Evolutionary conservation across 208 protist species (phyloP), one percentile per base, ranked within the genome.

Genomic region (Endotrypanum monterogeii): DNA sequence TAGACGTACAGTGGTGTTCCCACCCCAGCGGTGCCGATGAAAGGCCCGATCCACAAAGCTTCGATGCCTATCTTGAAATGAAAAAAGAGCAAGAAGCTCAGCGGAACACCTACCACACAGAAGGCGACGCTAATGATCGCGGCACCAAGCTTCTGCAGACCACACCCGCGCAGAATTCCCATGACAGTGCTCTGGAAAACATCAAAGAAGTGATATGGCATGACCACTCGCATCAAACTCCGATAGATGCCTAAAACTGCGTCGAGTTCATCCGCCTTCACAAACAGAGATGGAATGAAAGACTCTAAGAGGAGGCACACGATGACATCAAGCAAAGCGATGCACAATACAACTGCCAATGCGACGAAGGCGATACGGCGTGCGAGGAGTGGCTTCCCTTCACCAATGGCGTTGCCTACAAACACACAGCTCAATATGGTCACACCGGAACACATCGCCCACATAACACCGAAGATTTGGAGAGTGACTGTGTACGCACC

Each of bases 191-290:
- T 92, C 80, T 96, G 91, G 71, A 93, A 91, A 12, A 89, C 83
- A 61, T 96, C 89, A 62, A 90, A 83, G 67, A 94, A 75, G 84
- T 96, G 91, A 71, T 94, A 96, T n/a, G 88, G 87, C 50, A 93
- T 79, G 18, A 91, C 87, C 66, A 87, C 72, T 51, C 73, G 82
- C 87, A 93, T 93, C 35, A 93, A 76, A 9, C 74, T n/a, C 41
- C 80, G 72, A 72, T 89, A 93, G 35, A 89, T 77, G 20, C 41
- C 66, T 25, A 73, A 67, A 20, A 95, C 90, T 44, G 67, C 55
- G n/a, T 79, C 71, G 2, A 95, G 79, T 56, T 84, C 71, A 28
- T 83, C 71, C 50, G 84, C 71, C 50, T 73, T 80, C 14, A 91
- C 90, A 61, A 96, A 96, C 55, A 91, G 35, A 25, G 58, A 80